Base-by-base conservation (phyloP, 2,329 filamentous ascomycete genomes). In the Alternaria alternata region DNA sequence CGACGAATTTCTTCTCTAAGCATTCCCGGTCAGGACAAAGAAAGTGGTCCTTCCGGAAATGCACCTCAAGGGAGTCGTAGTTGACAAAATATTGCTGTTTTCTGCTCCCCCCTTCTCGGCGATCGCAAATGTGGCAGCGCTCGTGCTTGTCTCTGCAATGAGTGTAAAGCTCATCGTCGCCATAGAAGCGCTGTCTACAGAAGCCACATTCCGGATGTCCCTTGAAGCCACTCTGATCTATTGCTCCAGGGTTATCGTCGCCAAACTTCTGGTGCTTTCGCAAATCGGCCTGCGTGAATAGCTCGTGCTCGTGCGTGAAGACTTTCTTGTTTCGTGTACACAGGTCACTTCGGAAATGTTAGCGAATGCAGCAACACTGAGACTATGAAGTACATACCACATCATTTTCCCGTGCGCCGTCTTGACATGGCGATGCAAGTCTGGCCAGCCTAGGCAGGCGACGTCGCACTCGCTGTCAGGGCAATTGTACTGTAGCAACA, bases 241-340 rank as follows among this genome's bases (percentile, higher is more conserved):
- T 84, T 0, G 94, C 91, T 34, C 95, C 94, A 4, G 94, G 94
- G 65, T 90, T 90, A 76, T 98, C 92, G 73, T 99, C 95, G 59
- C 95, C 95, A 64, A 90, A 88, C 63, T 88, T 91, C 85, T 98
- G 96, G 78, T 99, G 95, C 71, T 88, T 91, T 68, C 91, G 89
- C 51, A 98, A 83, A 68, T 94, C 92, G 64, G 89, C 87, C 63
- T 88, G 86, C 1, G 91, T 90, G 77, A 97, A 98, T 1, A 99
- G 85, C 64, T 96, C 92, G 76, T 99, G 95, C 79, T 99, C 95
- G 80, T 99, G 95, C 1, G 95, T 97, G 71, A 99, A 99, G 34
- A 97, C 93, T 75, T 97, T 97, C 81, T 99, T 99, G 82, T 97
- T 94, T 61, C 93, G 85, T 7, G 94, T 91, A 79, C 94, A 97